Evolutionary conservation across 805 yeast genomes (phyloP).

Genomic region (Citeromyces nyonsensis): DNA sequence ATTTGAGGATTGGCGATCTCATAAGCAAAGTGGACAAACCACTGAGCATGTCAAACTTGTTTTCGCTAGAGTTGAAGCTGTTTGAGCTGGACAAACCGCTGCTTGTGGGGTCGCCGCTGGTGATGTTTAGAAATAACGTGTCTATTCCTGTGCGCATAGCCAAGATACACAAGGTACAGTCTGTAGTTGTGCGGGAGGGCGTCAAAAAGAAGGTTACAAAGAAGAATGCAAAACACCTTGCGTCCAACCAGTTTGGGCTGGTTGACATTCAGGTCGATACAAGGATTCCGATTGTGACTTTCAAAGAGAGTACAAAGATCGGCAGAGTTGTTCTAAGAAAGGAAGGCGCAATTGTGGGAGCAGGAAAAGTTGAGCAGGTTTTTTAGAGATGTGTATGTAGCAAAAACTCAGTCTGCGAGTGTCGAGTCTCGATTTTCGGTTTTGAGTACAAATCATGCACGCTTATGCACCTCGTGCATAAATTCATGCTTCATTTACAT

Average conservation of each 20-base stretch:
- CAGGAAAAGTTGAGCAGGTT: constrained; percentile 11
- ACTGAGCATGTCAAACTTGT: constrained; percentile 28
- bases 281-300: constrained; percentile 35
- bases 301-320: constrained; percentile 28
- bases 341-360: constrained; percentile 59
- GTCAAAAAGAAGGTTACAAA: constrained; percentile 21
- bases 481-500: too few relatives aligned
- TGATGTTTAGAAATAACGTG: constrained; percentile 62
- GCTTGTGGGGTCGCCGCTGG: constrained; percentile 64
- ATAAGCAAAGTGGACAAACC: constrained; percentile 30
- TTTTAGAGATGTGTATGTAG: background rate
- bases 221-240: constrained; percentile 39
- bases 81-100: constrained; percentile 64
- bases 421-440: too few relatives aligned
- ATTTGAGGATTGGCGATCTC: constrained; percentile 54
- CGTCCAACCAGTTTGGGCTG: constrained; percentile 40
- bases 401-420: too few relatives aligned
- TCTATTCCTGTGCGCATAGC: constrained; percentile 55
- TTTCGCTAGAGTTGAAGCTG: constrained; percentile 39
- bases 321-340: constrained; percentile 59
- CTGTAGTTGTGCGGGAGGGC: constrained; percentile 11
- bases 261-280: constrained; percentile 38
- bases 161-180: constrained; percentile 21
- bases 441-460: too few relatives aligned
- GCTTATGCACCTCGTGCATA: too few relatives aligned